Base-by-base conservation (phyloP, 768 basidiomycete genomes). In the Boletus tomentosulus region DNA sequence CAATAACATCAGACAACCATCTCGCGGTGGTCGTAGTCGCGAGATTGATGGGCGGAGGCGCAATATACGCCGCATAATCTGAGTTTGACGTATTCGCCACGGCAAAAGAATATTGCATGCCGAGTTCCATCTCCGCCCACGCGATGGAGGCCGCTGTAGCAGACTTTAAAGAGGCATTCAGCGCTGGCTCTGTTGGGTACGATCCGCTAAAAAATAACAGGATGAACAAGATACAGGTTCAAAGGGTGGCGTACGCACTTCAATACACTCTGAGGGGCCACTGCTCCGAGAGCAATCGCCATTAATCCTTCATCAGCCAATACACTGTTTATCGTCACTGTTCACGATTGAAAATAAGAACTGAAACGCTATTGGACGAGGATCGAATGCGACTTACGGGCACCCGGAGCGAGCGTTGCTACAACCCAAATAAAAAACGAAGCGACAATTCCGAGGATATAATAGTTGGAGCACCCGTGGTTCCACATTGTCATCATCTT, bases 1-100 rank as follows among this genome's bases (percentile, higher is more conserved):
- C 61, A 4, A 62, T 55, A n/a, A 70, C 66, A 46, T 68, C 67
- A 19, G 59, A 57, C 30, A 70, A 31, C 68, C 66, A 68, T 49
- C 66, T 63, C 22, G 68, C 61, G 6, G 25, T 57, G 13, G 56
- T 64, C 1, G 62, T 39, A 5, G 51, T 56, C 11, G 61, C 12
- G 1, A 68, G 42, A 38, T 62, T 30, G 27, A 58, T 28, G 19
- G 67, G 67, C 3, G 24, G 11, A n/a, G 67, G 67, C 0, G 48
- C 56, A 28, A 68, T 58, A 41, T 50, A 65, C 3, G 62, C 60
- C 0, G 46, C 33, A 41, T 63, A 61, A 2, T 59, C 59, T 0
- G 57, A 31, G 11, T 63, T 61, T 16, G 59, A 58, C 3, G 53
- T 31, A 34, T 49, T 55, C 8, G 42, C 57, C 13, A 48, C 16